A percentile compares a stretch with the other conserved stretches of the same genome.
phyloP scores from a whole-genome alignment of 192 early-diverging fungal species.

The Coemansia sp. region DNA sequence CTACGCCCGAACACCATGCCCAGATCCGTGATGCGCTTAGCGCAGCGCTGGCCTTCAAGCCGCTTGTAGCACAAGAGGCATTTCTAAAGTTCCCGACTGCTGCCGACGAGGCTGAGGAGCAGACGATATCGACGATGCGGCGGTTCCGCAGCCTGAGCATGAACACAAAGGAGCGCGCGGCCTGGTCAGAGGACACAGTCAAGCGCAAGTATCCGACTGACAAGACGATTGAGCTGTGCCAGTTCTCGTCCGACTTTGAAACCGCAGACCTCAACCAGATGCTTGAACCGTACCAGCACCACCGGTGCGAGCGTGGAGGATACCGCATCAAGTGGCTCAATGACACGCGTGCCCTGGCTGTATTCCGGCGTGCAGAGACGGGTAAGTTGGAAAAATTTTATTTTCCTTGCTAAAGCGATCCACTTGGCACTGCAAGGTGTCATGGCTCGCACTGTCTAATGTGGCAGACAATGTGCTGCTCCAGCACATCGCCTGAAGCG shows the following conservation, averaged over 20 bases:
- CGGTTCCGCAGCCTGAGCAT: constrained; percentile 53
- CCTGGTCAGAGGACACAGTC: constrained; percentile 51
- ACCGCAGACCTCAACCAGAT: constrained; percentile 55
- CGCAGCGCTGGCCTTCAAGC: constrained; percentile 39
- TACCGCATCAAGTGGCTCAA: constrained; percentile 57
- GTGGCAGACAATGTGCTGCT: not conserved
- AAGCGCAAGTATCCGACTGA: constrained; percentile 53
- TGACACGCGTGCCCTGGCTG: constrained; percentile 50
- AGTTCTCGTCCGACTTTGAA: constrained; percentile 53
- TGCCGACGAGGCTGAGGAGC: constrained; percentile 32
- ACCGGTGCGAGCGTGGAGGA: constrained; percentile 49
- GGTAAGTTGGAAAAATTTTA: constrained; percentile 19
- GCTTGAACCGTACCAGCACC: constrained; percentile 56
- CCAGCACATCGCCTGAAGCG: not conserved
- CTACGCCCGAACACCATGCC: constrained; percentile 37
- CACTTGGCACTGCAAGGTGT: not conserved
- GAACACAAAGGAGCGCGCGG: constrained; percentile 46
- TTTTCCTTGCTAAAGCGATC: not conserved
- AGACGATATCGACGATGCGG: constrained; percentile 25
- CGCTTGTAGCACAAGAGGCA: constrained; percentile 40
- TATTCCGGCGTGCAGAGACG: constrained; percentile 53
- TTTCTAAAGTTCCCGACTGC: constrained; percentile 37
- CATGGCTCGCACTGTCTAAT: not conserved
- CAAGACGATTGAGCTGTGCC: constrained; percentile 51
- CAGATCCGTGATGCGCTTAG: constrained; percentile 43